Percentiles rank a stretch among this genome's conserved stretches.
These are phyloP conservation scores for Alternaria ventricosa DNA, from an alignment of 2,329 filamentous ascomycete genomes.

Conservation along the genomic window DNA sequence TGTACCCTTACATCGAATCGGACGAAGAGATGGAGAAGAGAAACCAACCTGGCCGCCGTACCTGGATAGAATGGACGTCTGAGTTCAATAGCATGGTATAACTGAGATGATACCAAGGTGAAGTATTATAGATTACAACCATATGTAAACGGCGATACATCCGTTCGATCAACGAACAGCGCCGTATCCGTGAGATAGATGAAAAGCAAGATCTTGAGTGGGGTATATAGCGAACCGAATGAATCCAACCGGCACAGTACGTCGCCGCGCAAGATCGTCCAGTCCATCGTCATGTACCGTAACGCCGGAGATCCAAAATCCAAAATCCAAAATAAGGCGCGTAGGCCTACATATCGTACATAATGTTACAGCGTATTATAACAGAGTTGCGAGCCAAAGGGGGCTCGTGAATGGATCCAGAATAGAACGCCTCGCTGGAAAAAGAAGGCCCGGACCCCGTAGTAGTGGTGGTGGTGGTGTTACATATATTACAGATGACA, in stretches of 20 bases:
- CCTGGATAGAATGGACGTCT: neutral
- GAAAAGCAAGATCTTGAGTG: conserved; percentile 7
- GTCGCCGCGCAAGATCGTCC: conserved; percentile 6
- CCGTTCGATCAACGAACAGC: conserved; percentile 2
- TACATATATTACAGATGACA: conserved; percentile 7
- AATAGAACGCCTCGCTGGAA: conserved; percentile 2
- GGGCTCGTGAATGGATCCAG: neutral
- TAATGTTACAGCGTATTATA: neutral
- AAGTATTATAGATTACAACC: conserved; percentile 9
- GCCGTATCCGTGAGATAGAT: neutral
- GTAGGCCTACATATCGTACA: conserved; percentile 7
- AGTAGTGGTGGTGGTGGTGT: neutral
- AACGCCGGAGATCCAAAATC: neutral
- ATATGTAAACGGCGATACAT: neutral
- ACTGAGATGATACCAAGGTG: neutral
- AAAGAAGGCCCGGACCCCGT: neutral
- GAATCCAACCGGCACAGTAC: neutral
- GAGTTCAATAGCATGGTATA: neutral
- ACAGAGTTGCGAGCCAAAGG: neutral
- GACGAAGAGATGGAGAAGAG: neutral
- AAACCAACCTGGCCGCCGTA: neutral
- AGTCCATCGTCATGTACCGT: neutral
- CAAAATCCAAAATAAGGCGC: neutral
- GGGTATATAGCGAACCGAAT: conserved; percentile 12
- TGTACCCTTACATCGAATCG: neutral